Conservation (phyloP, 139 green algal species). For the Dunaliella primolecta region DNA sequence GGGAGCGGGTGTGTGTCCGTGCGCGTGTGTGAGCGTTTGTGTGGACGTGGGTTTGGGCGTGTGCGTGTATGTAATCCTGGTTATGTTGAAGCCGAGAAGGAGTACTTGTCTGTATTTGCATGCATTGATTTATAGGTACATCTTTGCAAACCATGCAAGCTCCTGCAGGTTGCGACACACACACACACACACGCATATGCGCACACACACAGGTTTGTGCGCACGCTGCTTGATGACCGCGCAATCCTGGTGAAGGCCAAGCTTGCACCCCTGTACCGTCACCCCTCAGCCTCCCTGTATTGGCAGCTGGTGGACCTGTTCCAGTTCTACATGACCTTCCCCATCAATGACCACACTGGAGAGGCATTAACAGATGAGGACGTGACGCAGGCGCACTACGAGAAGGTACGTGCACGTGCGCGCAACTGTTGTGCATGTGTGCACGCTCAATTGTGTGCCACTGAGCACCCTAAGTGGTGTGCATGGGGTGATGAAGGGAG, state of each 20-base stretch:
- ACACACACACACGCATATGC: constrained; percentile 71
- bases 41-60: background rate
- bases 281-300: constrained; percentile 51
- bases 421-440: no score
- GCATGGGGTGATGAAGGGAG: no score
- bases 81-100: no score
- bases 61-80: background rate
- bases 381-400: constrained; percentile 67
- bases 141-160: no score
- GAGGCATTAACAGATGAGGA: constrained; percentile 84
- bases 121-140: no score
- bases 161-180: no score
- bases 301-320: constrained; percentile 86
- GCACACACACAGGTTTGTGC: constrained; percentile 65
- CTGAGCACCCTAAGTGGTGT: no score
- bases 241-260: constrained; percentile 77
- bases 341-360: constrained; percentile 92
- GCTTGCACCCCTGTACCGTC: constrained; percentile 15
- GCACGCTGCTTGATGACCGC: constrained; percentile 76
- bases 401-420: constrained; percentile 43
- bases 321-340: constrained; percentile 85
- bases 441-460: no score
- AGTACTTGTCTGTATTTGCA: no score
- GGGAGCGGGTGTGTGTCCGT: background rate
- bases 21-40: background rate